phyloP scores from a whole-genome alignment of 2,329 filamentous ascomycete genomes.

The Plectosphaerella sp. region DNA sequence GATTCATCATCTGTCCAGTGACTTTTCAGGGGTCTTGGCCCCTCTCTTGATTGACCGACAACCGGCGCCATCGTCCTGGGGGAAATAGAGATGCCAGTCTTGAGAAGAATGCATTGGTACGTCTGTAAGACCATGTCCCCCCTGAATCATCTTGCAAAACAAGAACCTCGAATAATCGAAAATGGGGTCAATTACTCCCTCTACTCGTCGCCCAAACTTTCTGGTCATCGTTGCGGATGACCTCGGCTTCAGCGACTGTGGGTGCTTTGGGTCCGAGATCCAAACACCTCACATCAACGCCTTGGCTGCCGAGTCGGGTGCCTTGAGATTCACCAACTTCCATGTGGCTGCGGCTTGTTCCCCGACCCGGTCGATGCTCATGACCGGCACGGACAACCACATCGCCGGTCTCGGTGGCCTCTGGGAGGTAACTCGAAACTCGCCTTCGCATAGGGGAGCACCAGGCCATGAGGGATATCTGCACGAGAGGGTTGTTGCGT shows the following conservation, averaged over 20 bases:
- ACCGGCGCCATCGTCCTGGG: no score
- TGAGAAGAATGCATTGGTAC: background rate
- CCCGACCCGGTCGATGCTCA: constrained; percentile 61
- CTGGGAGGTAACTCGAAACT: background rate
- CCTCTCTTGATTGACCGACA: no score
- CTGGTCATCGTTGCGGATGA: constrained; percentile 56
- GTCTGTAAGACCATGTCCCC: background rate
- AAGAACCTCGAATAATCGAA: no score
- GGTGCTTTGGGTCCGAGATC: constrained; percentile 57
- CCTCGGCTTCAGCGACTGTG: constrained; percentile 56
- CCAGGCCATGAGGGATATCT: constrained; percentile 25
- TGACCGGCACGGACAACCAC: constrained; percentile 28
- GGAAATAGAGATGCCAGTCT: background rate
- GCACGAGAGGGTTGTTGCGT: constrained; percentile 19
- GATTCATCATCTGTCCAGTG: no score
- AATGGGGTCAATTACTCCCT: background rate
- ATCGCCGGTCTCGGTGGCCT: background rate
- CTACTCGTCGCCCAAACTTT: constrained; percentile 48
- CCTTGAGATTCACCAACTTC: constrained; percentile 59
- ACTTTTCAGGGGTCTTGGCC: no score
- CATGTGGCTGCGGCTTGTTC: constrained; percentile 63
- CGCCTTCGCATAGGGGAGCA: background rate
- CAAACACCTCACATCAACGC: constrained; percentile 55
- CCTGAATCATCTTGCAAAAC: no score
- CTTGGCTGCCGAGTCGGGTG: constrained; percentile 34